Conservation (phyloP, 441 rosid species). For the Capsella rubella region DNA sequence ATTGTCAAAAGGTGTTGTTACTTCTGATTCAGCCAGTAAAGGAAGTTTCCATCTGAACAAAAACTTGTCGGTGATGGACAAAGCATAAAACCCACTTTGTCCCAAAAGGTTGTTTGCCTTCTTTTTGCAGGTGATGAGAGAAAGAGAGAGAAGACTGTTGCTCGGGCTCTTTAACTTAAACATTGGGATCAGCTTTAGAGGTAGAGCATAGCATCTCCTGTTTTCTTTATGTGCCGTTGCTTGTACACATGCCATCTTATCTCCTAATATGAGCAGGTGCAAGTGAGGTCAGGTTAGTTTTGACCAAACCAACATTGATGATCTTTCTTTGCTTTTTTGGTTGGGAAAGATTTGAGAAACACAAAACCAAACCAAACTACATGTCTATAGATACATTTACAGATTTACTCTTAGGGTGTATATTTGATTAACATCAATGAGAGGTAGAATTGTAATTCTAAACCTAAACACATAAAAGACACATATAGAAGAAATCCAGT, state of each 20-base stretch:
- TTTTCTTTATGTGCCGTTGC: constrained; percentile 9
- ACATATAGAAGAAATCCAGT: not conserved
- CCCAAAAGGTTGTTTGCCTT: constrained; percentile 8
- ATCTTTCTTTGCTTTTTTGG: constrained; percentile 26
- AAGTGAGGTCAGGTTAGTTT: constrained; percentile 39
- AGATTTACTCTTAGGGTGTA: not conserved
- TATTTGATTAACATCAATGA: too few relatives aligned
- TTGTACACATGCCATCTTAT: constrained; percentile 22
- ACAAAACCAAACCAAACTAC: constrained; percentile 12
- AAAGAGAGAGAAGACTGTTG: not conserved
- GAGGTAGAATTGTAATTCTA: not conserved
- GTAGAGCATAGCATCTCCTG: not conserved
- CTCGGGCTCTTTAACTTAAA: constrained; percentile 14
- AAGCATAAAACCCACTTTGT: constrained; percentile 2
- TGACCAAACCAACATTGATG: not conserved
- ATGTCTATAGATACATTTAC: constrained; percentile 1
- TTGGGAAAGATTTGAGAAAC: constrained; percentile 6
- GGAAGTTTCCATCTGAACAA: constrained; percentile 15
- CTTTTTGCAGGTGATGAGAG: constrained; percentile 18
- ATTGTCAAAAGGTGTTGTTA: constrained; percentile 13
- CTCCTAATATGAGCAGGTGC: constrained; percentile 38
- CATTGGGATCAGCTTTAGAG: constrained; percentile 4
- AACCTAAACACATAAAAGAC: not conserved
- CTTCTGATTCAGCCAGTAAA: constrained; percentile 6
- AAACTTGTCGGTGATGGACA: constrained; percentile 32